Base-by-base conservation (phyloP, 352 stramenopile genomes). In the Pythium folliculosum region DNA sequence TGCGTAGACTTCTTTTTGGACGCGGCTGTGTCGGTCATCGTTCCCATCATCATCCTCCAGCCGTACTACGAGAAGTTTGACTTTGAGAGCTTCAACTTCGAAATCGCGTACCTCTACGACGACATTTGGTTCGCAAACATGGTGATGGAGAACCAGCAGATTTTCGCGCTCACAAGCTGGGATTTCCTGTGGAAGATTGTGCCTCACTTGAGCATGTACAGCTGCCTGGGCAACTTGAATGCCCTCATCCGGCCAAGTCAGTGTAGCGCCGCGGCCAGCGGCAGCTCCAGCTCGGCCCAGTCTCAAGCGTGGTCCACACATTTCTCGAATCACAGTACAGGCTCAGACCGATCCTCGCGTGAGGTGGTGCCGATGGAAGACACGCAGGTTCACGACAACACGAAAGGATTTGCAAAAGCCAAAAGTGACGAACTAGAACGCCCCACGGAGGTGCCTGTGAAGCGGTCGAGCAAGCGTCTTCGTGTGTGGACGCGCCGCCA, bases 181-280 rank as follows among this genome's bases (percentile, higher is more conserved):
- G 65, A 76, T 40, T 38, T 65, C n/a, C 5, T 69, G 25, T 71
- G 59, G 17, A 76, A 68, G 62, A 44, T 78, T 30, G 45, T 78
- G 0, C 64, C 64, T 7, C 72, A 76, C 22, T 4, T 73, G 4
- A 71, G 60, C 25, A 76, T 76, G 22, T 76, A 70, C 58, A 49
- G 21, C 19, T 70, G 49, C 27, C 38, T 75, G 27, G 23, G n/a
- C 19, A 65, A 47, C 14, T 5, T 65, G 32, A 49, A 51, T 21
- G 57, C 56, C 3, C 35, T 71, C 7, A 63, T 71, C n/a, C 53
- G 54, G n/a, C 45, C 53, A 0, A 19, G 16, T 3, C 19, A 40
- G 17, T 48, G 4, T n/a, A 40, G 19, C 13, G 13, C n/a, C n/a
- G n/a, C n/a, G n/a, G n/a, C n/a, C n/a, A n/a, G n/a, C n/a, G n/a